Conservation (phyloP, 2,329 filamentous ascomycete genomes). For the Cercospora berteroae region DNA sequence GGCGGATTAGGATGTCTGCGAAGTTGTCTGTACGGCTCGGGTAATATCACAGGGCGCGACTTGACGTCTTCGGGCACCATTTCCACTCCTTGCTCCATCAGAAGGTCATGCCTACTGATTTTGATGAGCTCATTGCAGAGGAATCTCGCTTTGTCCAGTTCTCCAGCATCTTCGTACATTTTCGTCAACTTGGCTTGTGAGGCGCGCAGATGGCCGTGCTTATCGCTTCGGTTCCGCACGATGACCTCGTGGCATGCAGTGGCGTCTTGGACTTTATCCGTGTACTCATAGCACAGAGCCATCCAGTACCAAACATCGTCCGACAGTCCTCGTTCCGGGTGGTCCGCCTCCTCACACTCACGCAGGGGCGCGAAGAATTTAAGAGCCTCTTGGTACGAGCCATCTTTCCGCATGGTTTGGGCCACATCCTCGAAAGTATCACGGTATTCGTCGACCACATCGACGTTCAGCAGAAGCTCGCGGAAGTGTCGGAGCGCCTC, state of each 20-base stretch:
- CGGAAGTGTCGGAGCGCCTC: slow-evolving; percentile 63
- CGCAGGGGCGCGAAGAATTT: slow-evolving; percentile 56
- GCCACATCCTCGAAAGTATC: slow-evolving; percentile 76
- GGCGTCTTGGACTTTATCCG: slow-evolving; percentile 64
- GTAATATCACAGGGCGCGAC: slow-evolving; percentile 5
- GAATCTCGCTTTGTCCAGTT: slow-evolving; percentile 72
- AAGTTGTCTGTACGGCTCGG: slow-evolving; percentile 3
- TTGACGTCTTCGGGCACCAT: slow-evolving; percentile 23
- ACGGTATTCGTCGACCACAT: slow-evolving; percentile 64
- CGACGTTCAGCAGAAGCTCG: slow-evolving; percentile 64
- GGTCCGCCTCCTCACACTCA: slow-evolving; percentile 41
- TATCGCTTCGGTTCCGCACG: slow-evolving; percentile 41
- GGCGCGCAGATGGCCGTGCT: slow-evolving; percentile 14
- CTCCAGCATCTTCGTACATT: slow-evolving; percentile 71
- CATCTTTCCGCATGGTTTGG: slow-evolving; percentile 55
- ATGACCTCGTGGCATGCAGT: slow-evolving; percentile 75
- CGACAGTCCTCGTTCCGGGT: slow-evolving; percentile 36
- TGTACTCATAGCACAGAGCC: slow-evolving; percentile 67
- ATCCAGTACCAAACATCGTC: slow-evolving; percentile 53
- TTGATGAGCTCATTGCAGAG: slow-evolving; percentile 73
- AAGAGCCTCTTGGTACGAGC: slow-evolving; percentile 55
- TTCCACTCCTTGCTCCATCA: slow-evolving; percentile 25
- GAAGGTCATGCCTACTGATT: slow-evolving; percentile 46
- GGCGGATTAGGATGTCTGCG: slow-evolving; percentile 9
- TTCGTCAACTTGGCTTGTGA: slow-evolving; percentile 59